Percentiles rank a stretch among this genome's conserved stretches.
These are phyloP conservation scores for Fusarium sublunatum DNA, from an alignment of 2,329 filamentous ascomycete genomes.

Conservation along the genomic window DNA sequence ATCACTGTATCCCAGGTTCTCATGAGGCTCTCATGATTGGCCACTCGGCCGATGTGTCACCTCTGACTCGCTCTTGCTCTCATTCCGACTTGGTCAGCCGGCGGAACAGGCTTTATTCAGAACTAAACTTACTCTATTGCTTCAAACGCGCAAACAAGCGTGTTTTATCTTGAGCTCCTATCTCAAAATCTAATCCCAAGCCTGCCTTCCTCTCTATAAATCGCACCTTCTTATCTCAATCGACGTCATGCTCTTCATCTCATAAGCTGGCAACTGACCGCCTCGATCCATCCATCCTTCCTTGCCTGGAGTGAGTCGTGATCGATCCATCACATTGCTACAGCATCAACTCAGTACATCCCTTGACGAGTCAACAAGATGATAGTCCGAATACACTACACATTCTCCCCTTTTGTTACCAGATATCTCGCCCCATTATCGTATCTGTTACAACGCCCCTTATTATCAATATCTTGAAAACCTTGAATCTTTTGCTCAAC, in stretches of 20 bases:
- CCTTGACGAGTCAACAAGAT: conserved; percentile 37
- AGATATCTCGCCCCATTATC: conserved; percentile 21
- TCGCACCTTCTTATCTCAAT: background rate
- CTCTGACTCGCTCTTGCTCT: conserved; percentile 42
- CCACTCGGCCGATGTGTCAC: conserved; percentile 44
- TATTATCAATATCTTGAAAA: conserved; percentile 41
- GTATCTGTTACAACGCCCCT: conserved; percentile 20
- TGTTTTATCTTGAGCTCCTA: background rate
- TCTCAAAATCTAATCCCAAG: background rate
- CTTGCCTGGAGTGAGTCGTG: conserved; percentile 34
- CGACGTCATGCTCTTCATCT: conserved; percentile 41
- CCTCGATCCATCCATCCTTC: conserved; percentile 16
- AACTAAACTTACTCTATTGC: conserved; percentile 11
- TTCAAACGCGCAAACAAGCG: conserved; percentile 1
- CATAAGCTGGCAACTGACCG: conserved; percentile 36
- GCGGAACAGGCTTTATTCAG: conserved; percentile 8
- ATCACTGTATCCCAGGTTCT: conserved; percentile 36
- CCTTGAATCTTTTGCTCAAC: conserved; percentile 20
- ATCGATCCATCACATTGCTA: conserved; percentile 33
- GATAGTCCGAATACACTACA: conserved; percentile 40
- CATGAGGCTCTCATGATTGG: conserved; percentile 39
- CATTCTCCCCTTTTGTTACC: conserved; percentile 27
- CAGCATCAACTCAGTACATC: conserved; percentile 14
- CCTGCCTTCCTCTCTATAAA: background rate
- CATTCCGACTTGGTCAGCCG: conserved; percentile 22